These are phyloP conservation scores for Deuterostichococcus epilithicus DNA, from an alignment of 139 green algal species.

Conservation along the genomic window DNA sequence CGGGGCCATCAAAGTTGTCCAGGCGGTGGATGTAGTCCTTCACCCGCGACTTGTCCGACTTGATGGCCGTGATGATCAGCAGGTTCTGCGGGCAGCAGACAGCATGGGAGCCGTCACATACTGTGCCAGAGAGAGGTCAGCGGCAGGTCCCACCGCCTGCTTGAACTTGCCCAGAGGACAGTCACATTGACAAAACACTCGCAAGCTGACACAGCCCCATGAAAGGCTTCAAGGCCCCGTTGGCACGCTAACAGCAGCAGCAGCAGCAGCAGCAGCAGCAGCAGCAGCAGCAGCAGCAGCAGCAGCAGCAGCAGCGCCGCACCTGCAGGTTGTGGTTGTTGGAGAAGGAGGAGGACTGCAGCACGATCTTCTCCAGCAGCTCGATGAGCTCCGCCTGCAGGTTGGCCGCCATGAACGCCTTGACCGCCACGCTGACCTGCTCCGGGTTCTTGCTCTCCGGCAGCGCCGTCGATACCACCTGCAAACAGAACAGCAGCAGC, in stretches of 20 bases:
- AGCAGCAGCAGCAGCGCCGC: constrained; percentile 52
- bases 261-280: too few relatives aligned
- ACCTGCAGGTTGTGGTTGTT: constrained; percentile 95
- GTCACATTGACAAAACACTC: too few relatives aligned
- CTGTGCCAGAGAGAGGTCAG: background rate
- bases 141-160: too few relatives aligned
- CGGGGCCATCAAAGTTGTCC: constrained; percentile 97
- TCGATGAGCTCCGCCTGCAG: constrained; percentile 97
- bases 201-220: too few relatives aligned
- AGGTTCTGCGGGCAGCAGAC: constrained; percentile 77
- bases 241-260: background rate
- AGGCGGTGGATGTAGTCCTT: constrained; percentile 98
- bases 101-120: background rate
- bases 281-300: background rate
- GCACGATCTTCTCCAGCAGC: constrained; percentile 99
- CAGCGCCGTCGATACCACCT: constrained; percentile 95
- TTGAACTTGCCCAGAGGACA: too few relatives aligned
- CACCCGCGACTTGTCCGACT: constrained; percentile 63
- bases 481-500: constrained; percentile 8
- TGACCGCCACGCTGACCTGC: constrained; percentile 94
- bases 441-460: constrained; percentile 98
- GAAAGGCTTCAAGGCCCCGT: too few relatives aligned
- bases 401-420: constrained; percentile 97
- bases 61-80: constrained; percentile 97
- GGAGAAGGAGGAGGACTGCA: constrained; percentile 94